phyloP scores from a whole-genome alignment of 2,329 filamentous ascomycete genomes.

The Trichoderma polysporum region DNA sequence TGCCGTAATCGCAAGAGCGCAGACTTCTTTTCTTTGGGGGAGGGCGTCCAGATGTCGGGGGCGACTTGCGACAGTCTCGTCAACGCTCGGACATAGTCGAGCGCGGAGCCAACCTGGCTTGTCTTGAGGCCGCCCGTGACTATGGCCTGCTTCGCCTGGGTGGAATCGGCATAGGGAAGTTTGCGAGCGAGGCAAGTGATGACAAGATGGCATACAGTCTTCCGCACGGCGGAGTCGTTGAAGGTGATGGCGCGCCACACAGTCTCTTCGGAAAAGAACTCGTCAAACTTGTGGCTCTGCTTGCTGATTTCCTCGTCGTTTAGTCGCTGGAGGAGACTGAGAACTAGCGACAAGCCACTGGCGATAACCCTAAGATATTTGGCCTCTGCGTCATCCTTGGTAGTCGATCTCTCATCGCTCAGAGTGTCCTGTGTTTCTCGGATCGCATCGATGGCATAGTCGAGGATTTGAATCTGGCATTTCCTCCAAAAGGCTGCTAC shows the following conservation, averaged over 20 bases:
- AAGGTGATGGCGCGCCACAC: constrained; percentile 68
- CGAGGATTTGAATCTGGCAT: constrained; percentile 77
- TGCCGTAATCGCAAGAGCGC: constrained; percentile 59
- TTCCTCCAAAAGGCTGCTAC: constrained; percentile 72
- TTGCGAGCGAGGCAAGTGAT: constrained; percentile 48
- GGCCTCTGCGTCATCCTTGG: constrained; percentile 76
- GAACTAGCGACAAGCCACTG: constrained; percentile 54
- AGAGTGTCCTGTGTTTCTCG: constrained; percentile 78
- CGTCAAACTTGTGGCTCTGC: constrained; percentile 60
- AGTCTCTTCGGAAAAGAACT: constrained; percentile 63
- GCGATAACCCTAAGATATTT: constrained; percentile 78
- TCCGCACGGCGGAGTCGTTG: constrained; percentile 55
- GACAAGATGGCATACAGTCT: constrained; percentile 52
- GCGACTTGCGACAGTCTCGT: constrained; percentile 62
- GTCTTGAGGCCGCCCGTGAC: constrained; percentile 72
- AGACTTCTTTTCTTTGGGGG: constrained; percentile 49
- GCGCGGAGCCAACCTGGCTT: constrained; percentile 71
- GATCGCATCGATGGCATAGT: constrained; percentile 77
- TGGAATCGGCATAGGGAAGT: constrained; percentile 49
- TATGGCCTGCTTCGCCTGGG: constrained; percentile 57
- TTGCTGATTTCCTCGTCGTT: constrained; percentile 56
- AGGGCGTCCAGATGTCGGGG: constrained; percentile 71
- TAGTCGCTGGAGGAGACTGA: constrained; percentile 53
- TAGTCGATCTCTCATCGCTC: constrained; percentile 85
- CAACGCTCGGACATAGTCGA: constrained; percentile 68